These are phyloP conservation scores for Chlamydomonas asymmetrica DNA, from an alignment of 139 green algal species.

Conservation along the genomic window DNA sequence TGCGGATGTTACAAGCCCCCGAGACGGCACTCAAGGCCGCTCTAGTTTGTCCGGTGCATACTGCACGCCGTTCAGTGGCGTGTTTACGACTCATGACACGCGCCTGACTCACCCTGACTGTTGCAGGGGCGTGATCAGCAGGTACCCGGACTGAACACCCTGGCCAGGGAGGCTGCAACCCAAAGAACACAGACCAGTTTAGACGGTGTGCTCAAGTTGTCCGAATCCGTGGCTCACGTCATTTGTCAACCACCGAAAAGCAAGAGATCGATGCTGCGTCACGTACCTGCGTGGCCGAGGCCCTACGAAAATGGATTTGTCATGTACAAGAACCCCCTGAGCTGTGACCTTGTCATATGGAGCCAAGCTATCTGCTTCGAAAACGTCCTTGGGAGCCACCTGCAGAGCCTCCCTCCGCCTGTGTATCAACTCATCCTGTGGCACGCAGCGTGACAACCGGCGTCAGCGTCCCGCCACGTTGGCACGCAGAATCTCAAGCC, in stretches of 20 bases:
- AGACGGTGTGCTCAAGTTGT: no score
- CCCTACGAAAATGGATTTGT: conserved; percentile 64
- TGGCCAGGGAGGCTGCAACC: conserved; percentile 23
- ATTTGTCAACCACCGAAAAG: no score
- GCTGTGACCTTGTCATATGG: conserved; percentile 31
- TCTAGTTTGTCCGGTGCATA: no score
- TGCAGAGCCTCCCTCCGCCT: neutral
- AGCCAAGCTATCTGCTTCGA: neutral
- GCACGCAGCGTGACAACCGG: no score
- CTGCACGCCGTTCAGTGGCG: no score
- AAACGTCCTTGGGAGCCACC: neutral
- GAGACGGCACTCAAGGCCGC: no score
- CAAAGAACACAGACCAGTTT: neutral
- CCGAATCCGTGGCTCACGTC: no score
- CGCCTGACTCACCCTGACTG: no score
- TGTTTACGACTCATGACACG: no score
- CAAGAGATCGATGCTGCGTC: neutral
- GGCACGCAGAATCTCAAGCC: no score
- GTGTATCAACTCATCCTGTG: conserved; percentile 20
- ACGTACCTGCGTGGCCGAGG: conserved; percentile 53
- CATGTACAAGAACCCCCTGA: conserved; percentile 54
- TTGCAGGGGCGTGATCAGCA: conserved; percentile 71
- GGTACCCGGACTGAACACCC: conserved; percentile 52
- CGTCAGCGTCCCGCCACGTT: no score
- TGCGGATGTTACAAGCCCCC: no score